phyloP scores from a whole-genome alignment of 106 monocot species.

The Dendrobium huoshanense region DNA sequence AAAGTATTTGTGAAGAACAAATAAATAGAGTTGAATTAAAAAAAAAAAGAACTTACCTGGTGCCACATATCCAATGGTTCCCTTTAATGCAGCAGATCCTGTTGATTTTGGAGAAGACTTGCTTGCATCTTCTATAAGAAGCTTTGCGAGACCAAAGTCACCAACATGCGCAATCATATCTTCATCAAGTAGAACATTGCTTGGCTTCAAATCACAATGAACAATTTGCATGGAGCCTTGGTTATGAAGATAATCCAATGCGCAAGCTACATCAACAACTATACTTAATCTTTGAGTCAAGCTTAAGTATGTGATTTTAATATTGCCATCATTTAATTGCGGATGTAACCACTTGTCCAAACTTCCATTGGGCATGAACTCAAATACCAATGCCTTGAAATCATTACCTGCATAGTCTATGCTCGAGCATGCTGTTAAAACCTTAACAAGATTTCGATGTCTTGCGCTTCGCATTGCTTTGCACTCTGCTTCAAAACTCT shows the following conservation, averaged over 20 bases:
- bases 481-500: conserved; percentile 40
- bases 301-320: no score
- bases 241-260: conserved; percentile 51
- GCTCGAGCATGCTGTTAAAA: conserved; percentile 23
- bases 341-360: conserved; percentile 27
- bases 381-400: conserved; percentile 25
- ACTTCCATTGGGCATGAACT: conserved; percentile 32
- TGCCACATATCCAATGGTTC: not conserved
- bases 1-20: no score
- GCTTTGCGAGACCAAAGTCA: conserved; percentile 38
- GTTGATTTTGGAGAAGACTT: not conserved
- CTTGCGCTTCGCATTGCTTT: conserved; percentile 18
- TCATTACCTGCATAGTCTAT: conserved; percentile 16
- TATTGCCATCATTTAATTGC: no score
- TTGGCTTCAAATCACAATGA: conserved; percentile 29
- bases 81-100: not conserved
- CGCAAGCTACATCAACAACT: conserved; percentile 37
- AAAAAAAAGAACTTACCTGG: not conserved
- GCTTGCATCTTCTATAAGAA: not conserved
- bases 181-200: conserved; percentile 20
- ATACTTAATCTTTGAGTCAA: conserved; percentile 27
- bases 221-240: conserved; percentile 18
- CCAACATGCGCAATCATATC: conserved; percentile 33
- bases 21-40: no score
- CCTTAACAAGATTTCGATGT: conserved; percentile 39